A percentile compares a stretch with the other conserved stretches of the same genome.
phyloP scores from a whole-genome alignment of 345 rosid genomes.

The Garcia nutans region DNA sequence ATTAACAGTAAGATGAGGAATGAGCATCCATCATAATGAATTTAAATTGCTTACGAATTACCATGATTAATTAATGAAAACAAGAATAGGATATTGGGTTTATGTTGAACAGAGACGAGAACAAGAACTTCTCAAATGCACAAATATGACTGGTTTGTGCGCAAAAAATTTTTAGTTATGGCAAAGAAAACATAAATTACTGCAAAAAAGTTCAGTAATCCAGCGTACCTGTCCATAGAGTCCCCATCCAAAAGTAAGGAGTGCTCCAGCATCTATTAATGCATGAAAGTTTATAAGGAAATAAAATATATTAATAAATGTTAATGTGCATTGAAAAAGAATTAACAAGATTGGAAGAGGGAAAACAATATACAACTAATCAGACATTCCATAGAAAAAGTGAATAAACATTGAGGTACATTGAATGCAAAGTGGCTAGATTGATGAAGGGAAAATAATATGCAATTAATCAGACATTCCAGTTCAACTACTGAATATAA shows the following conservation, averaged over 20 bases:
- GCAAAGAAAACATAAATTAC: neutral
- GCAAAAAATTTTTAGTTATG: neutral
- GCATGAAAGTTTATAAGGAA: conserved; percentile 18
- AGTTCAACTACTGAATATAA: neutral
- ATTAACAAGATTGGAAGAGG: neutral
- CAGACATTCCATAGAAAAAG: too few relatives aligned
- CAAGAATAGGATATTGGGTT: neutral
- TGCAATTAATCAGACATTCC: neutral
- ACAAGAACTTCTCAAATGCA: neutral
- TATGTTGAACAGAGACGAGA: conserved; percentile 2
- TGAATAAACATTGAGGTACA: too few relatives aligned
- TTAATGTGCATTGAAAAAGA: neutral
- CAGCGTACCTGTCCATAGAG: conserved; percentile 90
- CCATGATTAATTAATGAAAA: neutral
- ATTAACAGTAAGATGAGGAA: neutral
- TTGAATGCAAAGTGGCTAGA: too few relatives aligned
- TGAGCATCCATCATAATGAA: neutral
- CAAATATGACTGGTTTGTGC: neutral
- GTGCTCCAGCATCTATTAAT: conserved; percentile 81
- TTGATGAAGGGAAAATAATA: conserved; percentile 5
- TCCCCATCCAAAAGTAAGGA: conserved; percentile 99
- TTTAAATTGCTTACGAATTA: neutral
- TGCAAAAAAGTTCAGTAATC: neutral
- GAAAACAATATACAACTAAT: neutral
- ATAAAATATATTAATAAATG: neutral